Percentiles rank a stretch among this genome's conserved stretches.
Conservation (phyloP, 345 rosid species). For the Toxicodendron radicans region DNA sequence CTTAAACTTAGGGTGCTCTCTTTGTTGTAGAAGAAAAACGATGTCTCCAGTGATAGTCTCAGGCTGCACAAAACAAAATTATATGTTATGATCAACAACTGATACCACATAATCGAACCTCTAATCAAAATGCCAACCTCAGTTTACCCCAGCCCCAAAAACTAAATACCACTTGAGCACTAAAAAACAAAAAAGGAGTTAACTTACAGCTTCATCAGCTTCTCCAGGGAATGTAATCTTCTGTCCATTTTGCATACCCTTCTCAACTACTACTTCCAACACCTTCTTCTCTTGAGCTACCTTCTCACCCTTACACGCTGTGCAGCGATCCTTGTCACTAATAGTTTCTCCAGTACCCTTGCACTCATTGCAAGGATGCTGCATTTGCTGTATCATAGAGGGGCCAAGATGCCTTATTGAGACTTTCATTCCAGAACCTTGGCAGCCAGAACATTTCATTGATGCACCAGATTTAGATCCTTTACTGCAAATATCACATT, state of each 20-base stretch:
- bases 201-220: slow-evolving; percentile 73
- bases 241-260: slow-evolving; percentile 77
- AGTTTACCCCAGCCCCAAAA: not conserved
- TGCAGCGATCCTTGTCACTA: slow-evolving; percentile 67
- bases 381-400: slow-evolving; percentile 79
- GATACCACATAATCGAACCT: not conserved
- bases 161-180: not conserved
- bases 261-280: slow-evolving; percentile 65
- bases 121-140: not conserved
- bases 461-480: slow-evolving; percentile 81
- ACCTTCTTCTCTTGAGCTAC: slow-evolving; percentile 70
- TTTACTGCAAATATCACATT: slow-evolving; percentile 41
- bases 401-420: slow-evolving; percentile 73
- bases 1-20: slow-evolving; percentile 66
- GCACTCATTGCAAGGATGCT: slow-evolving; percentile 77
- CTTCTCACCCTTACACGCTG: slow-evolving; percentile 75
- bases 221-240: slow-evolving; percentile 69
- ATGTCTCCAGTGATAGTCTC: slow-evolving; percentile 73
- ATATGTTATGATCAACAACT: not conserved
- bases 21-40: slow-evolving; percentile 68
- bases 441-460: slow-evolving; percentile 65
- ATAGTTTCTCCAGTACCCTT: slow-evolving; percentile 74
- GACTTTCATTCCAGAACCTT: slow-evolving; percentile 76
- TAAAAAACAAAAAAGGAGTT: not conserved
- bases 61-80: slow-evolving; percentile 43